Evolutionary conservation across 306 rosid species (phyloP).

Genomic region (Inga laurina): DNA sequence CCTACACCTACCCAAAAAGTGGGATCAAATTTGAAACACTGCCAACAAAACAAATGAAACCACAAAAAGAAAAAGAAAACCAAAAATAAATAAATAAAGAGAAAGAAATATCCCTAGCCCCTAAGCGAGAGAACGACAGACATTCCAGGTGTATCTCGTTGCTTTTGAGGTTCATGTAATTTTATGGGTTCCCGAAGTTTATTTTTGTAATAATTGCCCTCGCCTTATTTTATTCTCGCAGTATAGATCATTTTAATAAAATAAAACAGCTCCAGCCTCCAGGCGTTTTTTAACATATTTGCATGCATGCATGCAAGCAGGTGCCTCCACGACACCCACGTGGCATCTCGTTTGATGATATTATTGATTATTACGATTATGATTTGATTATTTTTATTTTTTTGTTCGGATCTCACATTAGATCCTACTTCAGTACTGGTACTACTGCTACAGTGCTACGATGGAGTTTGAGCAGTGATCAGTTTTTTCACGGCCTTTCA

Average conservation of each 20-base stretch:
- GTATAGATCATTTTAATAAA: background rate
- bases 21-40: slow-evolving; percentile 29
- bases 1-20: slow-evolving; percentile 39
- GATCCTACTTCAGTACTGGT: slow-evolving; percentile 6
- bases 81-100: background rate
- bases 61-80: background rate
- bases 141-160: slow-evolving; percentile 95
- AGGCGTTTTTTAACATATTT: slow-evolving; percentile 33
- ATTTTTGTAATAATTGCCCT: slow-evolving; percentile 37
- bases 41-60: background rate
- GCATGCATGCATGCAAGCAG: slow-evolving; percentile 91
- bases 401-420: slow-evolving; percentile 36
- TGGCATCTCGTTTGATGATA: slow-evolving; percentile 54
- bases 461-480: slow-evolving; percentile 24
- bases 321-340: slow-evolving; percentile 57
- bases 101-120: slow-evolving; percentile 37
- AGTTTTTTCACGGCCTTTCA: slow-evolving; percentile 19
- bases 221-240: slow-evolving; percentile 11
- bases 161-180: slow-evolving; percentile 82
- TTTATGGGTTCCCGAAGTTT: slow-evolving; percentile 61
- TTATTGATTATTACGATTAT: slow-evolving; percentile 21
- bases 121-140: slow-evolving; percentile 62
- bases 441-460: too few relatives aligned
- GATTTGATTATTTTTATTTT: background rate
- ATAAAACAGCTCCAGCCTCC: slow-evolving; percentile 16